phyloP scores from a whole-genome alignment of 2,329 filamentous ascomycete species.

The Phialophora chinensis region DNA sequence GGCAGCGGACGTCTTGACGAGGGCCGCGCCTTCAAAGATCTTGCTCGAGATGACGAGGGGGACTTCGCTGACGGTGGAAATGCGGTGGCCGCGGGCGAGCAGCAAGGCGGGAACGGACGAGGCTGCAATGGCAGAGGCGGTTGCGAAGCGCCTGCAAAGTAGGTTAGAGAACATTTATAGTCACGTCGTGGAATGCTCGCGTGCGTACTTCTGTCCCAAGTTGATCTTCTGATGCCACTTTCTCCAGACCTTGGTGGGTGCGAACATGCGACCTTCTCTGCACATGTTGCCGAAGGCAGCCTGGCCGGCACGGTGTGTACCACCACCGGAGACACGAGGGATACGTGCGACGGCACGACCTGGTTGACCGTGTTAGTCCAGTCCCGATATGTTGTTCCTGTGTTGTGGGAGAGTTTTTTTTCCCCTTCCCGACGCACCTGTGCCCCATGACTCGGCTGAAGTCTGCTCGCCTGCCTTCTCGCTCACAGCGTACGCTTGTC shows the following conservation, averaged over 20 bases:
- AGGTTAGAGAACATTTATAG: constrained; percentile 35
- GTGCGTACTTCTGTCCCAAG: constrained; percentile 87
- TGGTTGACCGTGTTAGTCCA: constrained; percentile 48
- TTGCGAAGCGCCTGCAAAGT: constrained; percentile 82
- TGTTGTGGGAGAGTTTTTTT: constrained; percentile 34
- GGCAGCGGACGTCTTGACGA: constrained; percentile 88
- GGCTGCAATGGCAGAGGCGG: constrained; percentile 94
- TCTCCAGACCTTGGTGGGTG: constrained; percentile 99
- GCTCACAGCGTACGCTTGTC: constrained; percentile 98
- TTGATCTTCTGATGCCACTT: constrained; percentile 99
- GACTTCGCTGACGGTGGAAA: constrained; percentile 91
- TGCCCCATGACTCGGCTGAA: constrained; percentile 99
- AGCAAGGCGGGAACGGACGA: constrained; percentile 94
- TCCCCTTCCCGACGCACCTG: constrained; percentile 70
- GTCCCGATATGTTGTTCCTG: constrained; percentile 24
- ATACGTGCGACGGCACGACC: constrained; percentile 99
- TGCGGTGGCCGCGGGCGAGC: constrained; percentile 94
- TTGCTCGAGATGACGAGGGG: constrained; percentile 94
- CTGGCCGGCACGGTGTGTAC: constrained; percentile 99
- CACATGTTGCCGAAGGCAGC: constrained; percentile 99
- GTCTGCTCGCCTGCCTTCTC: constrained; percentile 99
- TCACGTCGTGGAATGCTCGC: constrained; percentile 19
- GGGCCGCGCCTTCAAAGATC: constrained; percentile 77
- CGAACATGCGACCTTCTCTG: constrained; percentile 99
- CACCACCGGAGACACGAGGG: constrained; percentile 99